phyloP scores from a whole-genome alignment of 352 stramenopile species.

The Globisporangium barbulae region DNA sequence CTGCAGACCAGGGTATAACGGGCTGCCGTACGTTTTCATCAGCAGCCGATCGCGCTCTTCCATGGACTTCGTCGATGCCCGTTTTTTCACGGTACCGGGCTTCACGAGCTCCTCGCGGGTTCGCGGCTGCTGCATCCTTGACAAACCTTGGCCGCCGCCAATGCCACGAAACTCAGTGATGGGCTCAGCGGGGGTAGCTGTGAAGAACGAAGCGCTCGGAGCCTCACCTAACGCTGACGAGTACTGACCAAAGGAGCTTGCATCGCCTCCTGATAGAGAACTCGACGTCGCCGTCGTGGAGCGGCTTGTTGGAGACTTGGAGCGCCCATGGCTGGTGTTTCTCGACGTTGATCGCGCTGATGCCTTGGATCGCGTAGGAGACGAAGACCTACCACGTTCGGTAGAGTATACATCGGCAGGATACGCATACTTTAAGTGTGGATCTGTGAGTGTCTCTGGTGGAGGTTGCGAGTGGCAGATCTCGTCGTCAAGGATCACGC shows the following conservation, averaged over 20 bases:
- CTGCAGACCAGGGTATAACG: conserved; percentile 20
- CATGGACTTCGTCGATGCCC: conserved; percentile 28
- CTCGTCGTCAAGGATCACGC: conserved; percentile 62
- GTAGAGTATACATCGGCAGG: not conserved
- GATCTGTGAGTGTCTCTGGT: not conserved
- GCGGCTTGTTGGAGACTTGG: conserved; percentile 32
- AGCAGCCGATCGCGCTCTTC: conserved; percentile 46
- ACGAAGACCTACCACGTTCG: conserved; percentile 4
- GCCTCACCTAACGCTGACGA: conserved; percentile 22
- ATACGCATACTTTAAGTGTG: not conserved
- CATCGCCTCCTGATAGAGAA: conserved; percentile 5
- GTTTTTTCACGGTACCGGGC: conserved; percentile 26
- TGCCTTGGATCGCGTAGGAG: conserved; percentile 8
- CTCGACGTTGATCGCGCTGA: conserved; percentile 2
- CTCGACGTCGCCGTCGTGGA: conserved; percentile 20
- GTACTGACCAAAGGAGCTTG: conserved; percentile 31
- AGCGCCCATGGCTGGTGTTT: conserved; percentile 23
- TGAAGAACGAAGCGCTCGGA: conserved; percentile 28
- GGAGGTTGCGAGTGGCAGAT: conserved; percentile 10
- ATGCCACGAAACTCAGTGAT: conserved; percentile 20
- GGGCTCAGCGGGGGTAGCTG: conserved; percentile 29
- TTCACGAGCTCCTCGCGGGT: conserved; percentile 38
- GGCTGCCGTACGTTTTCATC: conserved; percentile 50
- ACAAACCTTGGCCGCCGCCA: conserved; percentile 15
- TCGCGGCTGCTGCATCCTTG: conserved; percentile 35